Evolutionary conservation across 176 grass and related monocot genomes (phyloP).

Genomic region (Eragrostis nindensis): DNA sequence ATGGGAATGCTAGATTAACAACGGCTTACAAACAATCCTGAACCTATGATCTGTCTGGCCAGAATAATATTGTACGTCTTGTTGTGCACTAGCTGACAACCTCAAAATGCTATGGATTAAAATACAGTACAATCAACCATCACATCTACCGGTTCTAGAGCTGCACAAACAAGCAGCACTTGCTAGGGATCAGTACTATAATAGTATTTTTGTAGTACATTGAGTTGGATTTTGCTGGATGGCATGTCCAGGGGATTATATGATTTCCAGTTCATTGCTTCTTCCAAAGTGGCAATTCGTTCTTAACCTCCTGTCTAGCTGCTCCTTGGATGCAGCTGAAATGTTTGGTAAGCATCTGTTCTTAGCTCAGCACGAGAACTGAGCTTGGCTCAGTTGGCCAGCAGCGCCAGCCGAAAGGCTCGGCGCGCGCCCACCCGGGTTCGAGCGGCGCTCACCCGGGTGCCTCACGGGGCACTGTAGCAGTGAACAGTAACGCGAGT

Average conservation of each 20-base stretch:
- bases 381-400: too few species aligned
- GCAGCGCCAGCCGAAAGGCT: too few species aligned
- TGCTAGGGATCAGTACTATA: conserved; percentile 49
- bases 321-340: conserved; percentile 15
- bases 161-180: conserved; percentile 33
- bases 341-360: conserved; percentile 35
- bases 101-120: not conserved
- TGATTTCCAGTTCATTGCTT: conserved; percentile 30
- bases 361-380: too few species aligned
- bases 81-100: conserved; percentile 26
- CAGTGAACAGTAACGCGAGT: too few species aligned
- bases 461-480: too few species aligned
- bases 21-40: conserved; percentile 7
- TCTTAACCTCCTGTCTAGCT: conserved; percentile 50
- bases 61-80: conserved; percentile 26
- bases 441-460: too few species aligned
- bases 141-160: not conserved
- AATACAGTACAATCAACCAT: conserved; percentile 30
- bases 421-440: too few species aligned
- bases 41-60: conserved; percentile 28
- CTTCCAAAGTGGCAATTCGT: conserved; percentile 43
- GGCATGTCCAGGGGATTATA: conserved; percentile 24
- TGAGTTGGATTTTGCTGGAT: conserved; percentile 39
- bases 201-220: conserved; percentile 21
- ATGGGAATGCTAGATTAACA: conserved; percentile 5